phyloP scores from a whole-genome alignment of 2,329 filamentous ascomycete species.

The Stemphylium beticola region DNA sequence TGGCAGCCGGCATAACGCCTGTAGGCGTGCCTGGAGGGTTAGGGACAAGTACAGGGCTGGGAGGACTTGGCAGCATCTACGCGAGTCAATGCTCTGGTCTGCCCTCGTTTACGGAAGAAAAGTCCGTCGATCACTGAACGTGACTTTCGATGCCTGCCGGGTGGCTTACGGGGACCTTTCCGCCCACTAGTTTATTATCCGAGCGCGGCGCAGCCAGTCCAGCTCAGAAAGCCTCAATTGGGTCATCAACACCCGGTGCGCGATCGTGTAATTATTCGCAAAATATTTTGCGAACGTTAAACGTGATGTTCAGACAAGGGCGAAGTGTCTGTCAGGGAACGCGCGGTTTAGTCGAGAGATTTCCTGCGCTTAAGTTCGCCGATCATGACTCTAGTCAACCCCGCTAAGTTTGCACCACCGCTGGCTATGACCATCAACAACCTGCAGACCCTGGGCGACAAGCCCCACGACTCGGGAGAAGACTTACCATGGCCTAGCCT shows the following conservation, averaged over 20 bases:
- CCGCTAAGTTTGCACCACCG: neutral
- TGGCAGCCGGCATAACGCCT: neutral
- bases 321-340: neutral
- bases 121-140: slow-evolving; percentile 1
- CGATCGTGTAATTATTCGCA: too few species aligned
- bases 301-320: neutral
- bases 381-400: slow-evolving; percentile 3
- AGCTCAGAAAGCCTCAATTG: too few species aligned
- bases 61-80: neutral
- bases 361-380: neutral
- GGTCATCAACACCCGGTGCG: too few species aligned
- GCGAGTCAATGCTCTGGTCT: slow-evolving; percentile 1
- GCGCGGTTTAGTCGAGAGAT: neutral
- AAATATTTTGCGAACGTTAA: neutral
- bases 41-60: neutral
- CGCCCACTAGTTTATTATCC: slow-evolving; percentile 6
- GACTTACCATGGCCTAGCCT: neutral
- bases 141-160: slow-evolving; percentile 1
- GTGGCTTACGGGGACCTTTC: slow-evolving; percentile 6
- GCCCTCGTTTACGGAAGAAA: neutral
- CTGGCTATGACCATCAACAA: neutral
- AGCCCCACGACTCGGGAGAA: neutral
- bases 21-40: neutral
- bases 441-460: neutral
- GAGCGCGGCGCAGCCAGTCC: neutral